phyloP scores from a whole-genome alignment of 2,329 filamentous ascomycete genomes.

The Myotisia sp. region DNA sequence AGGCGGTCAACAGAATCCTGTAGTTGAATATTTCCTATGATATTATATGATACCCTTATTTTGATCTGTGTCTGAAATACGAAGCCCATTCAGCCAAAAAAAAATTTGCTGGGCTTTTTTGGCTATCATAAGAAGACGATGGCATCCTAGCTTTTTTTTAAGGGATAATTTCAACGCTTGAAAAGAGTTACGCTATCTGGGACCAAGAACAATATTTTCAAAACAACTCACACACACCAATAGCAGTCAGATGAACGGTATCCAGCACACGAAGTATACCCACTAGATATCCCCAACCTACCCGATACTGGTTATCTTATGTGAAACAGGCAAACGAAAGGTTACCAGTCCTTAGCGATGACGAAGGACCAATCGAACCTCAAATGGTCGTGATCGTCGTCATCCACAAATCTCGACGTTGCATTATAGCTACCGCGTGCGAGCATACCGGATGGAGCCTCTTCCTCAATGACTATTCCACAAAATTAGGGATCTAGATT shows the following conservation, averaged over 20 bases:
- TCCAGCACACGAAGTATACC: no score
- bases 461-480: constrained; percentile 67
- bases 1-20: constrained; percentile 59
- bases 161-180: no score
- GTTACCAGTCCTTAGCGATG: constrained; percentile 82
- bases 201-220: no score
- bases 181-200: no score
- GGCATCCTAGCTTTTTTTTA: no score
- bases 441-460: constrained; percentile 82
- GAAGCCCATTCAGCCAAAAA: constrained; percentile 4
- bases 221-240: no score
- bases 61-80: constrained; percentile 4
- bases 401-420: constrained; percentile 80
- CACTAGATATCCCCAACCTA: no score
- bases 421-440: constrained; percentile 83
- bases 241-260: no score
- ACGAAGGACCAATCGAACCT: constrained; percentile 94
- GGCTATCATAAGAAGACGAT: no score
- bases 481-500: neutral
- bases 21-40: constrained; percentile 59
- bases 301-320: no score
- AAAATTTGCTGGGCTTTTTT: no score
- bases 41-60: constrained; percentile 39
- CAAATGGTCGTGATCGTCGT: constrained; percentile 81
- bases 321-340: neutral